Conservation (phyloP, 73 alveolate genomes). For the Symbiodinium pilosum region DNA sequence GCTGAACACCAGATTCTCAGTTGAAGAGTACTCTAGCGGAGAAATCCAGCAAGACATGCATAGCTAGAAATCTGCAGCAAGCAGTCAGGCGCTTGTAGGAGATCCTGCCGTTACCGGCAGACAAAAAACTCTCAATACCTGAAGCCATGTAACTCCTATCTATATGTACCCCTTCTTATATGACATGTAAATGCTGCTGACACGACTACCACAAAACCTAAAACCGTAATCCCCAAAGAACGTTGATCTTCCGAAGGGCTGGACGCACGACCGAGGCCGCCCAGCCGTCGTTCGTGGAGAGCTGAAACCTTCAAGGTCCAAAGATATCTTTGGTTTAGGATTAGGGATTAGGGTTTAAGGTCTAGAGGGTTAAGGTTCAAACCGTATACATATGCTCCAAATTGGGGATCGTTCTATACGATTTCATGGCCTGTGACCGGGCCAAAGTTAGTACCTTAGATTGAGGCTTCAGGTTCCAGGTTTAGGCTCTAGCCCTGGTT, state of each 20-base stretch:
- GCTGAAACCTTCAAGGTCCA: neutral
- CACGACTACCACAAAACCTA: neutral
- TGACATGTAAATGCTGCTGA: no score
- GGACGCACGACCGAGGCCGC: constrained; percentile 13
- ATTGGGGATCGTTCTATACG: neutral
- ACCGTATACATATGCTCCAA: no score
- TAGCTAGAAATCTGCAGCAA: no score
- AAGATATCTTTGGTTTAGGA: neutral
- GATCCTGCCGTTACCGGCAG: no score
- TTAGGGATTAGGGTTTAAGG: neutral
- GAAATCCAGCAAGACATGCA: no score
- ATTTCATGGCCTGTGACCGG: neutral
- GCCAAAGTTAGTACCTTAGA: neutral
- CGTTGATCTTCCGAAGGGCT: neutral
- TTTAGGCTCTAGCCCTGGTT: neutral
- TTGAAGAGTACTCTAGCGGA: no score
- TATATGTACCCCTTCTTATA: no score
- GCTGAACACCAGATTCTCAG: no score
- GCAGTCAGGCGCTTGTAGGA: no score
- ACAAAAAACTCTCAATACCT: no score
- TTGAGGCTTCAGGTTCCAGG: neutral
- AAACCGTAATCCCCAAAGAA: neutral
- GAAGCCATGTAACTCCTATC: no score
- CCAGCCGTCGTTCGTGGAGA: constrained; percentile 92
- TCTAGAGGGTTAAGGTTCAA: neutral